Conservation (phyloP, 352 stramenopile species). For the Globisporangium viniferum region DNA sequence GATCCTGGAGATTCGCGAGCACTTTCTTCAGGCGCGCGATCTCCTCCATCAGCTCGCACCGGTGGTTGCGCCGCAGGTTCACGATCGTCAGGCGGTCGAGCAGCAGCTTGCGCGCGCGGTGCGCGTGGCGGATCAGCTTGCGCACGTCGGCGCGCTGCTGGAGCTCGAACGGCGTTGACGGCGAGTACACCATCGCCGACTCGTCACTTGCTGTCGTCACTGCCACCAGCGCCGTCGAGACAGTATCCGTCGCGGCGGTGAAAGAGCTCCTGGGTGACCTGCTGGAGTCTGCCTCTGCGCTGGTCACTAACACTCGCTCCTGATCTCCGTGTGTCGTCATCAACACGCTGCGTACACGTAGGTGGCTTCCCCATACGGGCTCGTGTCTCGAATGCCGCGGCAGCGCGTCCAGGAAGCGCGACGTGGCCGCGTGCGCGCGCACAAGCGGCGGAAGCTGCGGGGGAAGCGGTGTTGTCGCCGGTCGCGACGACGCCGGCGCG, state of each 20-base stretch:
- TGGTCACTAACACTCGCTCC: background rate
- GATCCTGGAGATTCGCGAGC: slow-evolving; percentile 26
- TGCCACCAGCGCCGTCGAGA: background rate
- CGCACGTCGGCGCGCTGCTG: slow-evolving; percentile 4
- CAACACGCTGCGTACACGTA: background rate
- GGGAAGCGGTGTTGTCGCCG: background rate
- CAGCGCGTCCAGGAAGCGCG: background rate
- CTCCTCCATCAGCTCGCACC: slow-evolving; percentile 34
- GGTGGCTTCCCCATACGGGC: background rate
- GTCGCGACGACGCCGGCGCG: background rate
- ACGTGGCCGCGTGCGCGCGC: background rate
- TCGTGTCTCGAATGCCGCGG: background rate
- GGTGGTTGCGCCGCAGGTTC: slow-evolving; percentile 22
- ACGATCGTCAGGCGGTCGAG: slow-evolving; percentile 19
- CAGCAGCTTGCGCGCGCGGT: slow-evolving; percentile 25
- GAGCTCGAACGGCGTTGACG: background rate
- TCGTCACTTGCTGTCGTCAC: background rate
- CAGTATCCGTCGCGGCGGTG: background rate
- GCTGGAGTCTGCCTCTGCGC: background rate
- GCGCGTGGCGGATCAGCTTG: slow-evolving; percentile 15
- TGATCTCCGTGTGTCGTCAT: background rate
- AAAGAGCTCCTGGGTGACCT: background rate
- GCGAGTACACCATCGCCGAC: background rate
- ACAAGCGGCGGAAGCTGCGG: background rate
- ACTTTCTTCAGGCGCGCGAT: slow-evolving; percentile 29